Evolutionary conservation across 768 basidiomycete species (phyloP).

Genomic region (Amyloporia xantha): DNA sequence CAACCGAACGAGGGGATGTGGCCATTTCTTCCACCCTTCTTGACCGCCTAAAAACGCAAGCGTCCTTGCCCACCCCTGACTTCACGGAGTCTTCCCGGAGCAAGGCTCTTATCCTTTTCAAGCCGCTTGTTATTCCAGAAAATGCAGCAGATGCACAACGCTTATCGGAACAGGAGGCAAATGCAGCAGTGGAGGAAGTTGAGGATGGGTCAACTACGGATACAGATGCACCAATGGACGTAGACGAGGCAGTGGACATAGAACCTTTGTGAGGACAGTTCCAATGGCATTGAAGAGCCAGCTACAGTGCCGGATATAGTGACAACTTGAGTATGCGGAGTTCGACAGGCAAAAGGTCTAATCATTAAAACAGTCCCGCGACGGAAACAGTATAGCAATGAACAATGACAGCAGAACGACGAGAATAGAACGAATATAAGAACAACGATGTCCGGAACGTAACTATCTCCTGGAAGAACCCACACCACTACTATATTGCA

Average conservation of each 20-base stretch:
- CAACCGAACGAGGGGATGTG: constrained; percentile 3
- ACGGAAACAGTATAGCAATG: neutral
- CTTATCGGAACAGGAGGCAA: neutral
- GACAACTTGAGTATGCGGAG: too few species aligned
- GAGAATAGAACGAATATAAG: neutral
- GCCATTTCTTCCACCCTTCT: constrained; percentile 19
- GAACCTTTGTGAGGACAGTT: constrained; percentile 11
- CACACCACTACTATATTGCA: constrained; percentile 8
- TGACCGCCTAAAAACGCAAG: constrained; percentile 11
- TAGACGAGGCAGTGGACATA: constrained; percentile 24
- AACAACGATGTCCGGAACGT: too few species aligned
- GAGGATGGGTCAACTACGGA: constrained; percentile 6
- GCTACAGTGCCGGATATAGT: too few species aligned
- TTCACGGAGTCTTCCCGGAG: constrained; percentile 8
- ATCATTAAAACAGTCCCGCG: too few species aligned
- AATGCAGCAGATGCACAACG: too few species aligned
- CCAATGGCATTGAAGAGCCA: too few species aligned
- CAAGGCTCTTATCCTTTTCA: constrained; percentile 25
- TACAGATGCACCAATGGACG: constrained; percentile 9
- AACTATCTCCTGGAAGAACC: constrained; percentile 1
- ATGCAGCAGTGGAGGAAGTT: neutral
- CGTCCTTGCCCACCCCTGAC: constrained; percentile 4
- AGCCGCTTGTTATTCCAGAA: constrained; percentile 12
- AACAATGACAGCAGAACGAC: neutral
- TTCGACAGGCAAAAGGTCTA: too few species aligned